These are phyloP conservation scores for Fusarium protoensiforme DNA, from an alignment of 2,329 filamentous ascomycete species.

Conservation along the genomic window DNA sequence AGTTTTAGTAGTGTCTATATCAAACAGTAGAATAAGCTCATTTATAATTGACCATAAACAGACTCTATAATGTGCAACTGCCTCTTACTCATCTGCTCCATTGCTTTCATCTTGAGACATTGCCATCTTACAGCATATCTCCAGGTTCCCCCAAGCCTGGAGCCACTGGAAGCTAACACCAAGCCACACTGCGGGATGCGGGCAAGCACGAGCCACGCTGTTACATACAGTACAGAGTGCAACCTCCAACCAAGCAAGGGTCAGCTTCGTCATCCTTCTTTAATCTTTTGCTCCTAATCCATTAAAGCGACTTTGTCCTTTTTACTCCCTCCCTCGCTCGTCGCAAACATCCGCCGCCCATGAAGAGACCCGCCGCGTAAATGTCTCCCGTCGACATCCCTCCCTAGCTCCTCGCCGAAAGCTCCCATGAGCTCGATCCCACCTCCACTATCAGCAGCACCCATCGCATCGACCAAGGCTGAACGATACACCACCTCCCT, in stretches of 20 bases:
- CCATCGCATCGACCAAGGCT: conserved; percentile 1
- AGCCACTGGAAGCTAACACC: not conserved
- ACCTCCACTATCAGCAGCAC: conserved; percentile 5
- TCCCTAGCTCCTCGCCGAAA: conserved; percentile 8
- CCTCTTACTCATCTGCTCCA: not conserved
- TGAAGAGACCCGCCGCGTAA: conserved; percentile 6
- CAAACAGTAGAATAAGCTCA: not conserved
- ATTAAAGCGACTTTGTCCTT: not conserved
- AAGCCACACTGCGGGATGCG: conserved; percentile 22
- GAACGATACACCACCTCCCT: not conserved
- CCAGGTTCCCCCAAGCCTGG: not conserved
- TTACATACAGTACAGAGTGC: not conserved
- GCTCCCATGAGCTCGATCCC: conserved; percentile 28
- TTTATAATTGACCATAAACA: not conserved
- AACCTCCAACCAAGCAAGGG: conserved; percentile 12
- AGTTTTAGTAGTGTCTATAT: not conserved
- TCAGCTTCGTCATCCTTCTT: conserved; percentile 29
- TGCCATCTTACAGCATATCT: not conserved
- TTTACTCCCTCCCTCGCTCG: not conserved
- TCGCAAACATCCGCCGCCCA: not conserved
- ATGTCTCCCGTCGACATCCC: conserved; percentile 7
- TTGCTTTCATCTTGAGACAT: not conserved
- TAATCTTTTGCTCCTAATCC: conserved; percentile 3
- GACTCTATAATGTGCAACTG: not conserved
- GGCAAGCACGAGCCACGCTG: conserved; percentile 35